Percentiles rank a stretch among this genome's conserved stretches.
Conservation (phyloP, 768 basidiomycete species). For the Coprinopsis sp. region DNA sequence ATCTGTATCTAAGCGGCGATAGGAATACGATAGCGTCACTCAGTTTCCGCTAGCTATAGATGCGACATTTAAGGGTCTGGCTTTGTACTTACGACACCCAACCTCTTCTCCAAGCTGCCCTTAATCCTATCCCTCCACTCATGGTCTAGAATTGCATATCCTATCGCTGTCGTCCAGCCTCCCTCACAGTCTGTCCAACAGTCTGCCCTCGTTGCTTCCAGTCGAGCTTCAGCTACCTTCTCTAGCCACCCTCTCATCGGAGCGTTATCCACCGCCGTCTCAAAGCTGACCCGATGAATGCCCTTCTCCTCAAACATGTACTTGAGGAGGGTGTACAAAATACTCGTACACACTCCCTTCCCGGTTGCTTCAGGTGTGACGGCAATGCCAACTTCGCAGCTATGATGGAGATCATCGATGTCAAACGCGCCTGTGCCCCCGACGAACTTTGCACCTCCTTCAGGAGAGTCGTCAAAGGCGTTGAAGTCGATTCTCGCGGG, state of each 20-base stretch:
- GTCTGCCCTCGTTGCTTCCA: conserved; percentile 36
- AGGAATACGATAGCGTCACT: no score
- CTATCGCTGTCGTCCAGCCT: conserved; percentile 31
- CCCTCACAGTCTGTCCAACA: conserved; percentile 36
- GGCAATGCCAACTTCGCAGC: conserved; percentile 39
- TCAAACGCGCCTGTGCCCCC: conserved; percentile 35
- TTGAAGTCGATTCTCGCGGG: conserved; percentile 30
- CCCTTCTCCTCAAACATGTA: conserved; percentile 37
- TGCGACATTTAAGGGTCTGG: no score
- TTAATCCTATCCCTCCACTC: conserved; percentile 38
- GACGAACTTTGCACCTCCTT: conserved; percentile 24
- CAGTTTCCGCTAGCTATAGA: no score
- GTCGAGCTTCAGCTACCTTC: conserved; percentile 31
- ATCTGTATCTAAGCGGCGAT: no score
- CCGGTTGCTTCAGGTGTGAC: conserved; percentile 32
- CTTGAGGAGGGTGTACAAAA: conserved; percentile 34
- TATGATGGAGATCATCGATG: conserved; percentile 27
- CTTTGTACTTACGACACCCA: conserved; percentile 25
- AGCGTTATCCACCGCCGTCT: conserved; percentile 34
- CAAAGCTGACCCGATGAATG: conserved; percentile 36
- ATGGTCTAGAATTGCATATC: conserved; percentile 39
- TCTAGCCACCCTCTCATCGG: conserved; percentile 45
- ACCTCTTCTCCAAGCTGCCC: conserved; percentile 25
- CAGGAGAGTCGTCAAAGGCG: conserved; percentile 27
- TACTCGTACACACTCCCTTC: conserved; percentile 37